Base-by-base conservation (phyloP, 495 filamentous ascomycete species). In the Lophiostoma macrostomum region DNA sequence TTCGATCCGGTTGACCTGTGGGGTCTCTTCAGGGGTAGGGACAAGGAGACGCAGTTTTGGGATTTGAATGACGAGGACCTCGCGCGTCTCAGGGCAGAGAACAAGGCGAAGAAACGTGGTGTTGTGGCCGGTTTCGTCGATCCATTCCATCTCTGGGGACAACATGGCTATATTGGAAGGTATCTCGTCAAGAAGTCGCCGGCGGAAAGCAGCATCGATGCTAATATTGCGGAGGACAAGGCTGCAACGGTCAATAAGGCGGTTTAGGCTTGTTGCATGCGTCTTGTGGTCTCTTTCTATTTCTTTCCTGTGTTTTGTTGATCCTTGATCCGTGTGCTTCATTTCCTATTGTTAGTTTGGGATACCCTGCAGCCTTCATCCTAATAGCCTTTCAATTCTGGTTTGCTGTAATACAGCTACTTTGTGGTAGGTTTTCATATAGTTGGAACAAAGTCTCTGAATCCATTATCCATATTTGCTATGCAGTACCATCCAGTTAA, bases 1-100 rank as follows among this genome's bases (percentile, higher is more conserved):
- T 57, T 64, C 18, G 68, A 71, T 58, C 65, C 64, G 2, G 62
- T 68, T 39, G 68, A 71, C 38, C 12, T 71, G 1, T 48, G 44
- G 25, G 67, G 67, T 10, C 19, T 65, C 7, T 29, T 66, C 29
- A 68, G n/a, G 2, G 63, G 65, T 0, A 56, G 40, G 34, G 58
- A 63, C 40, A 63, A 59, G 38, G 56, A 64, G 45, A 65, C 57
- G 0, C 45, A 61, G 50, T 71, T 66, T 50, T 71, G 67, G 68
- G 60, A 70, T 35, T 43, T 58, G 58, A 51, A 35, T 31, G 51
- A 57, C 27, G 57, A 50, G 28, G 50, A 64, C 30, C 47, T 64
- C 8, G 47, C 24, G 16, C 36, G 39, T 20, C 20, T 56, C 20
- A 46, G 56, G 29, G 45, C 39, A 10, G 56, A 62, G 41, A 34